phyloP scores from a whole-genome alignment of 1,139 yeast genomes.

The Geotrichum aggregatum region DNA sequence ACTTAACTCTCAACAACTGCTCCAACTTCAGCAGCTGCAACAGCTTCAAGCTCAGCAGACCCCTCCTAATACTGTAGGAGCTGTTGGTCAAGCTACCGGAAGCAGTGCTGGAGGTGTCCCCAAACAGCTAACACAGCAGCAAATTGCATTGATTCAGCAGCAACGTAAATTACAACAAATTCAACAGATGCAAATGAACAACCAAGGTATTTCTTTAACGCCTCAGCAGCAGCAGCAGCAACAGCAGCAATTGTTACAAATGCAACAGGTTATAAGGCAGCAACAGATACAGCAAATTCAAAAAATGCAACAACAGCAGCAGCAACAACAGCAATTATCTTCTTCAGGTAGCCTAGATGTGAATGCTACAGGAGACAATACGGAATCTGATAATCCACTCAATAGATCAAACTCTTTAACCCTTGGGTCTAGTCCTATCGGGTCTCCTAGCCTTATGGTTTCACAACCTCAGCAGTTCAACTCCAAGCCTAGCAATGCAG shows the following conservation, averaged over 20 bases:
- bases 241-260: too few relatives aligned
- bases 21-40: conserved; percentile 25
- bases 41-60: conserved; percentile 17
- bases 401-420: neutral
- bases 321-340: conserved; percentile 6
- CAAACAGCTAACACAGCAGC: conserved; percentile 1
- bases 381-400: neutral
- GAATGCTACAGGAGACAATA: neutral
- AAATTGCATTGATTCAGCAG: conserved; percentile 1
- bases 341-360: neutral
- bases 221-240: conserved; percentile 15
- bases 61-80: conserved; percentile 1
- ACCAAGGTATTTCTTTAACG: conserved; percentile 6
- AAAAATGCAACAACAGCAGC: conserved; percentile 12
- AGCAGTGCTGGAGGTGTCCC: neutral
- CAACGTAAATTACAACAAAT: conserved; percentile 8
- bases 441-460: conserved; percentile 1
- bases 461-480: neutral
- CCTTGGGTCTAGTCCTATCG: conserved; percentile 7
- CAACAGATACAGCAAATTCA: conserved; percentile 2
- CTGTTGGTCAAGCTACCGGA: neutral
- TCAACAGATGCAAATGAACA: conserved; percentile 3
- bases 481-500: neutral
- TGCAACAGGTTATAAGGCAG: conserved; percentile 8
- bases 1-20: conserved; percentile 23